These are phyloP conservation scores for Diaporthe caulivora DNA, from an alignment of 2,329 filamentous ascomycete species.

Conservation along the genomic window DNA sequence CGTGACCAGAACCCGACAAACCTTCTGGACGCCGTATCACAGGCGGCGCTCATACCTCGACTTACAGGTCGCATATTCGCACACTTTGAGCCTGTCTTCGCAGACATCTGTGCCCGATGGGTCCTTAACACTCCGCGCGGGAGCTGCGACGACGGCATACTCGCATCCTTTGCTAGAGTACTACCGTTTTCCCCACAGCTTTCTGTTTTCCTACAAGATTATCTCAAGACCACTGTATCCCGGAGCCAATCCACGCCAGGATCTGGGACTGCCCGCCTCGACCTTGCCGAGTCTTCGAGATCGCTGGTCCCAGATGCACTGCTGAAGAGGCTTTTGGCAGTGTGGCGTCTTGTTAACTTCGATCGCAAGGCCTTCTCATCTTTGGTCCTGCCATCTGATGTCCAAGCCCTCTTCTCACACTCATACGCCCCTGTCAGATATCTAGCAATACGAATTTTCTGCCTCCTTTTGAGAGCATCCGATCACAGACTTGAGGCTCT, in stretches of 20 bases:
- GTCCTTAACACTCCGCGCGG: conserved; percentile 60
- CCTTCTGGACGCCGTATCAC: conserved; percentile 79
- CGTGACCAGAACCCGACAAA: conserved; percentile 71
- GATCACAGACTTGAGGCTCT: conserved; percentile 83
- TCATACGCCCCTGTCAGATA: conserved; percentile 75
- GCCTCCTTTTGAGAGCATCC: conserved; percentile 81
- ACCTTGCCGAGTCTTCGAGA: conserved; percentile 25
- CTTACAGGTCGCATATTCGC: conserved; percentile 81
- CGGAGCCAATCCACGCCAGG: conserved; percentile 3
- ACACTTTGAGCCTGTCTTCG: conserved; percentile 80
- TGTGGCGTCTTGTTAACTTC: conserved; percentile 84
- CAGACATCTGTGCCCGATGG: conserved; percentile 89
- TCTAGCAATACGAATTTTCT: conserved; percentile 85
- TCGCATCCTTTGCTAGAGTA: conserved; percentile 82
- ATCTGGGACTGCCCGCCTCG: conserved; percentile 10
- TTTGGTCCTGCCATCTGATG: conserved; percentile 73
- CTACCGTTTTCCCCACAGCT: conserved; percentile 87
- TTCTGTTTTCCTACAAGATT: conserved; percentile 74
- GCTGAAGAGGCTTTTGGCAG: conserved; percentile 68
- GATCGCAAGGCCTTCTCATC: conserved; percentile 76
- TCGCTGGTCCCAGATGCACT: conserved; percentile 42
- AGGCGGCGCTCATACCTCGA: conserved; percentile 75
- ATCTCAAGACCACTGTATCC: conserved; percentile 46
- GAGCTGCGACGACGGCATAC: conserved; percentile 57
- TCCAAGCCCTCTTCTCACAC: conserved; percentile 78